Evolutionary conservation across 306 rosid genomes (phyloP).

Genomic region (Hippophae gyantsensis): DNA sequence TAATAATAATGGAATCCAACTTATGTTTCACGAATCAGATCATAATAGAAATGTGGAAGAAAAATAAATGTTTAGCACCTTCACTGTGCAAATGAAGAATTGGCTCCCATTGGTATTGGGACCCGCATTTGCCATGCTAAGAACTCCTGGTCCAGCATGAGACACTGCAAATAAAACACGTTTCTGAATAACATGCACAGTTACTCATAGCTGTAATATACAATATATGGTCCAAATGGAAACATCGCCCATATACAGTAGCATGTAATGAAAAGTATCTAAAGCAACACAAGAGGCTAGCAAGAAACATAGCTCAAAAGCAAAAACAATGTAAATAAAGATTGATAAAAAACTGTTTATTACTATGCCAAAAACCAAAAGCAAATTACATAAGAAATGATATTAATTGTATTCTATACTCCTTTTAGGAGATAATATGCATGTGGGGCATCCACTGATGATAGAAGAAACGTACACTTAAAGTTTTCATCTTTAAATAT

Average conservation of each 20-base stretch:
- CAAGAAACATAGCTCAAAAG: no score
- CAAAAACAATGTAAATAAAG: no score
- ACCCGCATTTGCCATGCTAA: constrained; percentile 99
- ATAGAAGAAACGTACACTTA: constrained; percentile 45
- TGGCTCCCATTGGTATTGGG: constrained; percentile 98
- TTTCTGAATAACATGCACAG: constrained; percentile 15
- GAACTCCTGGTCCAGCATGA: constrained; percentile 75
- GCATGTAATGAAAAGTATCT: not conserved
- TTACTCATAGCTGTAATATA: not conserved
- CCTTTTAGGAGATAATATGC: no score
- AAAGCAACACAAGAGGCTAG: no score
- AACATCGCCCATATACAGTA: not conserved
- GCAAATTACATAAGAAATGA: no score
- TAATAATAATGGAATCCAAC: no score
- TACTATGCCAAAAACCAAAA: no score
- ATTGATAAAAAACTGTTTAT: no score
- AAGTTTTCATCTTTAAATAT: constrained; percentile 95
- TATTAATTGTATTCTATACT: no score
- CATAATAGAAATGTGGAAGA: not conserved
- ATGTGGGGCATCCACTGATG: no score
- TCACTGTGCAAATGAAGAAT: constrained; percentile 89
- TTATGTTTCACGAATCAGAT: no score
- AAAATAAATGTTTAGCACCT: constrained; percentile 35
- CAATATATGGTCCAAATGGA: not conserved
- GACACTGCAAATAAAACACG: constrained; percentile 40